Base-by-base conservation (phyloP, 441 rosid species). In the Adansonia grandidieri region DNA sequence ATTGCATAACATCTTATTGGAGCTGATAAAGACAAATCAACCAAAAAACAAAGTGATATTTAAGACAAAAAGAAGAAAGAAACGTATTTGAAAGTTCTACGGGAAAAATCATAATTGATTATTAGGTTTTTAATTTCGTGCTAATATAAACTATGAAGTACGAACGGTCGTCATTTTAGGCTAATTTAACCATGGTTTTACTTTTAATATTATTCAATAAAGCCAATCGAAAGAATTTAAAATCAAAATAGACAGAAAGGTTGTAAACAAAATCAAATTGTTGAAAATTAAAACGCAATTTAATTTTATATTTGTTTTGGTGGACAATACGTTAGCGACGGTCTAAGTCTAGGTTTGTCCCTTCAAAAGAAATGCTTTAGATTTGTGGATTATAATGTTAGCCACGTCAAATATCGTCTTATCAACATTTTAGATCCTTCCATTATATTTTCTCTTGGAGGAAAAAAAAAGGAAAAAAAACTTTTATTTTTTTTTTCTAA, bases 171-270 rank as follows among this genome's bases (percentile, higher is more conserved):
- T 32, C 37, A 32, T 63, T 28, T 63, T 28, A 63, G 9, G 7
- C 3, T 63, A 19, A 28, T 28, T 32, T 32, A 32, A 32, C 37
- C 37, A 32, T 32, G 37, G 37, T 32, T 32, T 32, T 63, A 63
- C 47, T 63, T 63, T 2, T 32, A 32, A 32, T 32, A 32, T 32
- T 32, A 32, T 32, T 14, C 5, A 63, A 32, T 14, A 63, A 63
- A 63, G 45, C 19, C 68, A 63, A 63, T 0, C 13, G 42, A 62
- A 62, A 67, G 22, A 6, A 62, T 57, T 42, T 63, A 63, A 78
- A 78, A 32, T 70, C 54, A 50, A 32, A 71, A 9, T 62, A 71
- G 42, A 47, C 65, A 22, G 6, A 19, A 44, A n/a, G 64, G 72
- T 62, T 32, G 24, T 15, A 32, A 11, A 40, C 24, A 19, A 37